Percentiles rank a stretch among this genome's conserved stretches.
Conservation (phyloP, 164 flowering plant species). For the Liquidambar formosana region DNA sequence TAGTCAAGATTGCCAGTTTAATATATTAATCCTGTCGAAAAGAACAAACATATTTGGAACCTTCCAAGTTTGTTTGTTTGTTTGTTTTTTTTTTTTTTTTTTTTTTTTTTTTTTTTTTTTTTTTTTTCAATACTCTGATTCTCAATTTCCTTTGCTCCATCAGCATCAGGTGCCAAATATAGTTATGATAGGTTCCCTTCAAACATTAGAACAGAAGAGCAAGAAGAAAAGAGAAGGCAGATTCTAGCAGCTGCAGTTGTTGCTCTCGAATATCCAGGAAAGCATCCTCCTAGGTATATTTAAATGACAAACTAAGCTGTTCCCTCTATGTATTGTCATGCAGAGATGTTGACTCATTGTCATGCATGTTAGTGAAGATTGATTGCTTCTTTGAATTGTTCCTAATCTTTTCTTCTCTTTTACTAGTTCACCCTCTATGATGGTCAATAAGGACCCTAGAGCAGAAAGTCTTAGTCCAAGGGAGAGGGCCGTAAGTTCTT, state of each 20-base stretch:
- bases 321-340: background rate
- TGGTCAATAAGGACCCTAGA: conserved; percentile 52
- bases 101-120: too few relatives aligned
- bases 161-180: conserved; percentile 81
- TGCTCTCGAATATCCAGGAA: conserved; percentile 61
- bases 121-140: too few relatives aligned
- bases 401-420: conserved; percentile 15
- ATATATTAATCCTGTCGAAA: background rate
- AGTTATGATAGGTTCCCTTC: conserved; percentile 93
- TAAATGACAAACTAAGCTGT: background rate
- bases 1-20: background rate
- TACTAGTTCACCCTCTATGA: conserved; percentile 62
- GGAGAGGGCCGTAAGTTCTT: conserved; percentile 91
- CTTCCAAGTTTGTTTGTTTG: too few relatives aligned
- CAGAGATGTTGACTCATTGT: background rate
- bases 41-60: background rate
- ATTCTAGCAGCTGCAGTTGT: conserved; percentile 84
- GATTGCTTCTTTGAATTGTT: background rate
- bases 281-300: conserved; percentile 50
- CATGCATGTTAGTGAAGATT: conserved; percentile 1
- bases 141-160: conserved; percentile 8
- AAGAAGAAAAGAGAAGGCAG: conserved; percentile 91
- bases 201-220: conserved; percentile 82
- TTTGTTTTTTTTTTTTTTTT: too few relatives aligned
- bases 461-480: conserved; percentile 82